Conservation (phyloP, 306 rosid species). For the Ziziphus jujuba region DNA sequence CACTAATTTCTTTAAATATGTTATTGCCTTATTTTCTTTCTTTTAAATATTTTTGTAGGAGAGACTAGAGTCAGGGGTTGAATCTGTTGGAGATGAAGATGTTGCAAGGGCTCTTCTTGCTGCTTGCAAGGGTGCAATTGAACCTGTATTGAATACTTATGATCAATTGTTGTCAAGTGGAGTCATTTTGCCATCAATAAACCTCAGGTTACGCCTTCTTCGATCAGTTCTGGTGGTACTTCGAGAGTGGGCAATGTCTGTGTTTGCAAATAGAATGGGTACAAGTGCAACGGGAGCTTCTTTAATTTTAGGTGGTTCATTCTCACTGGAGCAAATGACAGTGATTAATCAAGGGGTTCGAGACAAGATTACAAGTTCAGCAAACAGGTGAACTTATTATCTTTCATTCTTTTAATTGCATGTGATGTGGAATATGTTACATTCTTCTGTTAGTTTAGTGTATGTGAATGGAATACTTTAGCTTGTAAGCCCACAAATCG, state of each 20-base stretch:
- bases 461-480: neutral
- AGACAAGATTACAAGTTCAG: slow-evolving; percentile 86
- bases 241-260: slow-evolving; percentile 90
- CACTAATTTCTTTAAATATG: neutral
- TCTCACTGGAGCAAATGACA: slow-evolving; percentile 61
- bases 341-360: slow-evolving; percentile 78
- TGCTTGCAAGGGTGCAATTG: slow-evolving; percentile 94
- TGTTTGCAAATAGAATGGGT: slow-evolving; percentile 75
- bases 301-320: slow-evolving; percentile 69
- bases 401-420: slow-evolving; percentile 16
- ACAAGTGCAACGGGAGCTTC: slow-evolving; percentile 63
- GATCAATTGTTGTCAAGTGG: slow-evolving; percentile 85
- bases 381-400: slow-evolving; percentile 69
- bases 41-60: slow-evolving; percentile 51
- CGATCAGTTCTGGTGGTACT: slow-evolving; percentile 87
- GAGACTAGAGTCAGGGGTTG: slow-evolving; percentile 72
- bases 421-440: neutral
- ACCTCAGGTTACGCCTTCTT: slow-evolving; percentile 81
- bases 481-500: neutral
- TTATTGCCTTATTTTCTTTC: neutral
- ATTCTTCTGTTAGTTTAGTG: neutral
- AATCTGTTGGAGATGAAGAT: slow-evolving; percentile 90
- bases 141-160: slow-evolving; percentile 85
- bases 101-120: slow-evolving; percentile 88
- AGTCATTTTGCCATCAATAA: slow-evolving; percentile 83